phyloP scores from a whole-genome alignment of 176 grass and related monocot genomes.

The Musa troglodytarum region DNA sequence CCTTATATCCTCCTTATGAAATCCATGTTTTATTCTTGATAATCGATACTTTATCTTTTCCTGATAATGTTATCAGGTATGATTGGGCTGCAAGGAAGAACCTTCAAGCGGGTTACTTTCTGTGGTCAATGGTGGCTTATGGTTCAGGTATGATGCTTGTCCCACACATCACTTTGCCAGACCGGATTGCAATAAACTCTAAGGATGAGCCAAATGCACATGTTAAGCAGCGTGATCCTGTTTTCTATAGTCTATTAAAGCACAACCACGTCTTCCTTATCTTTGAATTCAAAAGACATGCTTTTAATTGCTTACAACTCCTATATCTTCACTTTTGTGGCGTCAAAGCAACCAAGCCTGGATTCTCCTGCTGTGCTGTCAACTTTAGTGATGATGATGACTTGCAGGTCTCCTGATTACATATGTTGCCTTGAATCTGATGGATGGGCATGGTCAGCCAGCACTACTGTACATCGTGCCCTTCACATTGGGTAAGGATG shows the following conservation, averaged over 20 bases:
- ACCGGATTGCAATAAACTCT: too few relatives aligned
- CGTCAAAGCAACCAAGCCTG: too few relatives aligned
- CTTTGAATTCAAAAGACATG: too few relatives aligned
- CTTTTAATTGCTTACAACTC: too few relatives aligned
- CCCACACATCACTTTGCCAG: neutral
- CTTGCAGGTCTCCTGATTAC: conserved; percentile 68
- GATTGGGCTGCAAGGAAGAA: conserved; percentile 93
- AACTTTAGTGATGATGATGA: neutral
- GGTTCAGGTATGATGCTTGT: conserved; percentile 56
- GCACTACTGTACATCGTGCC: conserved; percentile 92
- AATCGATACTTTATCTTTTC: neutral
- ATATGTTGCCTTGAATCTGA: conserved; percentile 86
- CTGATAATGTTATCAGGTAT: conserved; percentile 44
- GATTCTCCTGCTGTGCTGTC: neutral
- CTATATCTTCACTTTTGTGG: too few relatives aligned
- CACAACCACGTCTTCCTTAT: too few relatives aligned
- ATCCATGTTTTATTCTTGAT: neutral
- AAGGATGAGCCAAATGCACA: too few relatives aligned
- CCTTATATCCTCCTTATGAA: too few relatives aligned
- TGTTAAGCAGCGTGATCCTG: too few relatives aligned
- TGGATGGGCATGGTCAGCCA: conserved; percentile 89
- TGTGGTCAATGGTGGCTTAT: conserved; percentile 95
- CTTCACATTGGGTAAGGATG: conserved; percentile 70
- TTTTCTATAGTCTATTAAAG: too few relatives aligned
- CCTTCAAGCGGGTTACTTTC: conserved; percentile 75